Conservation (phyloP, 805 yeast species). For the Metschnikowia sp. region DNA sequence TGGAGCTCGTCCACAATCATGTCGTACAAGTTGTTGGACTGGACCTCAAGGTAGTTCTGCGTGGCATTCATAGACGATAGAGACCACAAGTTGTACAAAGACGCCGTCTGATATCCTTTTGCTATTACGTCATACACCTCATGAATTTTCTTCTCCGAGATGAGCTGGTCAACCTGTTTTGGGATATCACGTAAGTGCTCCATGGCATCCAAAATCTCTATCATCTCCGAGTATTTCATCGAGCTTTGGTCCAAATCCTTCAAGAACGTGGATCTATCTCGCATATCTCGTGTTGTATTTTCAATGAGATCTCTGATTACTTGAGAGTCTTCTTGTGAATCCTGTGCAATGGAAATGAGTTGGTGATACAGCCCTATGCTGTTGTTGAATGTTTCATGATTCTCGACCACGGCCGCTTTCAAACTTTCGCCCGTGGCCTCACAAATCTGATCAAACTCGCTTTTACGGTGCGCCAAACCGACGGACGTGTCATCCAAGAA, state of each 20-base stretch:
- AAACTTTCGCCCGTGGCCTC: constrained; percentile 54
- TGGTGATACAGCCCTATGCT: constrained; percentile 81
- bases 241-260: constrained; percentile 64
- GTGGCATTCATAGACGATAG: constrained; percentile 51
- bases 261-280: constrained; percentile 53
- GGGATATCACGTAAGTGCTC: constrained; percentile 59
- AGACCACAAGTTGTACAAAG: constrained; percentile 53
- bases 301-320: constrained; percentile 48
- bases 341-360: constrained; percentile 58
- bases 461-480: constrained; percentile 75
- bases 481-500: constrained; percentile 84
- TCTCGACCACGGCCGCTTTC: constrained; percentile 70
- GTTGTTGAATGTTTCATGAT: constrained; percentile 79
- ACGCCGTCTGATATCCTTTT: constrained; percentile 42
- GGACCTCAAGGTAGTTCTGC: constrained; percentile 51
- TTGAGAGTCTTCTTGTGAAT: constrained; percentile 58
- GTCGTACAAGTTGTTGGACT: constrained; percentile 61
- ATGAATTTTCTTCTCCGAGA: constrained; percentile 68
- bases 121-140: constrained; percentile 58
- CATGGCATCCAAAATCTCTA: constrained; percentile 67
- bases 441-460: constrained; percentile 63
- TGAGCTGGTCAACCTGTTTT: constrained; percentile 57
- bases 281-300: constrained; percentile 47
- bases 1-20: constrained; percentile 75
- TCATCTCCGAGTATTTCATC: constrained; percentile 59